Evolutionary conservation across 2,329 filamentous ascomycete species (phyloP), one percentile per base, ranked within the genome.

Genomic region (Amphichorda felina): DNA sequence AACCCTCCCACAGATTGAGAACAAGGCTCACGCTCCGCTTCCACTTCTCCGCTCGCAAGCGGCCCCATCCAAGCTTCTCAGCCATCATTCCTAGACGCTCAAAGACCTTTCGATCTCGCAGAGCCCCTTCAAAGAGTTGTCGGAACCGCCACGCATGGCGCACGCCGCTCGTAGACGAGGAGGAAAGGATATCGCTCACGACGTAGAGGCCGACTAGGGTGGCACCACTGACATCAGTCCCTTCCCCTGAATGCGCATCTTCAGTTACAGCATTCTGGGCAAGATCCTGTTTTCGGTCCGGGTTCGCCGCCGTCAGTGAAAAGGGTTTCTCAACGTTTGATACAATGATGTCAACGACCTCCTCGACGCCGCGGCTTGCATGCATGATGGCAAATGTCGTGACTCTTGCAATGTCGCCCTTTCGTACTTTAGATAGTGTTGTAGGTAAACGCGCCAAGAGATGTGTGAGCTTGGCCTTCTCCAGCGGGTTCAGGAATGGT

Each of bases 311-410:
- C 1, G 78, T 84, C 44, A 80, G 75, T 5, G 78, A 72, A 39
- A 93, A 75, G 0, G 91, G 91, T 35, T 70, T 75, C 40, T 82
- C 68, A 24, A 96, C 68, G 48, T 98, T 96, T 1, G 77, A 70
- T 1, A 94, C 72, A 26, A 96, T 78, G 59, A 94, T 75, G 34
- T 89, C 75, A n/a, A 94, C 87, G 25, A 95, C 80, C 60, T 96
- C 91, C 43, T 93, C 83, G 10, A 85, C 82, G 13, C 88, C 91
- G 15, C 77, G 71, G 27, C 81, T 84, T 2, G 87, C 83, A 53
- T 96, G 86, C 3, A 79, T 80, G 38, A 96, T 86, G 10, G 88
- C 88, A 57, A 96, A 95, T 3, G 81, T 73, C 1, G 88, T 89
- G 2, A 95, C 69, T 5, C 87, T 73, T 2, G 86, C 88, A 31